These are phyloP conservation scores for Chlorella sp. DNA, from an alignment of 139 green algal genomes.

Conservation along the genomic window DNA sequence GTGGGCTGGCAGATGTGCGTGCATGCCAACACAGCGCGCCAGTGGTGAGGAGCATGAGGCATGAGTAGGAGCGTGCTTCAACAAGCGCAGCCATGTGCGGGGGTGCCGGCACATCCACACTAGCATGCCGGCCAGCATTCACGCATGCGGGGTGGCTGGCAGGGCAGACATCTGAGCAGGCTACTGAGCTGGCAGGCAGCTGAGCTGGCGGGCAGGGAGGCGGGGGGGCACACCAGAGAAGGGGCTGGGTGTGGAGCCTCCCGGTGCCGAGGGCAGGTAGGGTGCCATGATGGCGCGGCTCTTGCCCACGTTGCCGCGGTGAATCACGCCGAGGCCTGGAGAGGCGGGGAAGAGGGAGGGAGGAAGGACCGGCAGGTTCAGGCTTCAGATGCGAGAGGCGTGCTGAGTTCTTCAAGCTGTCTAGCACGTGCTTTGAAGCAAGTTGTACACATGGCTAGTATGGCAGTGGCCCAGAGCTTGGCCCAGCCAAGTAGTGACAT, in stretches of 20 bases:
- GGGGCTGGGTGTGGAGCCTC: conserved; percentile 60
- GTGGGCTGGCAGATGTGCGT: not conserved
- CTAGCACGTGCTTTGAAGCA: too few relatives aligned
- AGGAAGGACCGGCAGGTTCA: too few relatives aligned
- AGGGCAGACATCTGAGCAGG: not conserved
- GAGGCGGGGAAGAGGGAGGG: too few relatives aligned
- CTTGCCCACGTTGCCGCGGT: conserved; percentile 90
- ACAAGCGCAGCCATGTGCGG: not conserved
- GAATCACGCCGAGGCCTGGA: conserved; percentile 94
- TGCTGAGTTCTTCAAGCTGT: too few relatives aligned
- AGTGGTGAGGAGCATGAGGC: not conserved
- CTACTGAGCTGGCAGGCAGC: not conserved
- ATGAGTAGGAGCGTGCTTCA: not conserved
- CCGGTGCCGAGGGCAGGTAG: conserved; percentile 86
- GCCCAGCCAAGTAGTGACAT: too few relatives aligned
- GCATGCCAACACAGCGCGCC: not conserved
- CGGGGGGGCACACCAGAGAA: conserved; percentile 47
- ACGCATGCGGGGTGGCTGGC: not conserved
- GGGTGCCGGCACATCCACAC: too few relatives aligned
- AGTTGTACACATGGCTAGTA: too few relatives aligned
- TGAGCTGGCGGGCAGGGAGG: not conserved
- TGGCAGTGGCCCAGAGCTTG: too few relatives aligned
- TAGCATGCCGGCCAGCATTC: not conserved
- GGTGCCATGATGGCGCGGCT: conserved; percentile 87
- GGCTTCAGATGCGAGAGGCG: too few relatives aligned